A percentile compares a stretch with the other conserved stretches of the same genome.
Evolutionary conservation across 495 filamentous ascomycete genomes (phyloP).

Genomic region (Trichoderma parareesei): DNA sequence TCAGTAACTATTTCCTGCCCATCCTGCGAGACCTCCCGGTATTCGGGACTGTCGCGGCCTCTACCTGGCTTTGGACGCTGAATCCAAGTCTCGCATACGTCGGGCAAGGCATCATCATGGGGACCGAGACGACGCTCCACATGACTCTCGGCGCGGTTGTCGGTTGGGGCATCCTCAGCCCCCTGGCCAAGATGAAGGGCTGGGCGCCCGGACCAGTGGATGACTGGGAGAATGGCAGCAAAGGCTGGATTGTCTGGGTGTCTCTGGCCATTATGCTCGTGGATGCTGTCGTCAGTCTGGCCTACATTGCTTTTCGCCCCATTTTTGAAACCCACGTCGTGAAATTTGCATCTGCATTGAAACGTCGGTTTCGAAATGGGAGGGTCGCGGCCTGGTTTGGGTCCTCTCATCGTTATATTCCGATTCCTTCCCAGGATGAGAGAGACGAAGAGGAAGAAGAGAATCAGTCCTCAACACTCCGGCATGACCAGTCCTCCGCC

Average conservation of each 20-base stretch:
- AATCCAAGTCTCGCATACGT: conserved; percentile 95
- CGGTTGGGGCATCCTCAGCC: conserved; percentile 88
- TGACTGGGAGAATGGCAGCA: conserved; percentile 85
- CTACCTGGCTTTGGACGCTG: conserved; percentile 87
- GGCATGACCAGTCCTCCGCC: conserved; percentile 11
- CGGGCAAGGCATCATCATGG: conserved; percentile 82
- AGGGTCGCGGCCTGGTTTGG: not conserved
- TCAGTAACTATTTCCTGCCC: conserved; percentile 89
- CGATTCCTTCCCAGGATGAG: conserved; percentile 8
- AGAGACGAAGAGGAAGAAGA: conserved; percentile 3
- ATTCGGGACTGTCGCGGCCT: conserved; percentile 65
- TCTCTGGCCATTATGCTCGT: conserved; percentile 94
- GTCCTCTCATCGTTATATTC: not conserved
- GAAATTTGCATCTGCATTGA: not conserved
- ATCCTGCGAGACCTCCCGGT: conserved; percentile 76
- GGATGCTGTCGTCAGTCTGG: conserved; percentile 81
- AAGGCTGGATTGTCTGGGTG: conserved; percentile 98
- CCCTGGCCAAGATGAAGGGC: conserved; percentile 70
- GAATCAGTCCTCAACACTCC: not conserved
- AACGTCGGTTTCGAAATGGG: not conserved
- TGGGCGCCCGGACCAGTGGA: conserved; percentile 85
- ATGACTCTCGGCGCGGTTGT: conserved; percentile 89
- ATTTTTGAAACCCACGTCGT: conserved; percentile 25
- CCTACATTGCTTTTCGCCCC: conserved; percentile 65
- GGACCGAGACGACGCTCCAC: conserved; percentile 85